phyloP scores from a whole-genome alignment of 2,329 filamentous ascomycete species.

The Fusarium camptoceras region DNA sequence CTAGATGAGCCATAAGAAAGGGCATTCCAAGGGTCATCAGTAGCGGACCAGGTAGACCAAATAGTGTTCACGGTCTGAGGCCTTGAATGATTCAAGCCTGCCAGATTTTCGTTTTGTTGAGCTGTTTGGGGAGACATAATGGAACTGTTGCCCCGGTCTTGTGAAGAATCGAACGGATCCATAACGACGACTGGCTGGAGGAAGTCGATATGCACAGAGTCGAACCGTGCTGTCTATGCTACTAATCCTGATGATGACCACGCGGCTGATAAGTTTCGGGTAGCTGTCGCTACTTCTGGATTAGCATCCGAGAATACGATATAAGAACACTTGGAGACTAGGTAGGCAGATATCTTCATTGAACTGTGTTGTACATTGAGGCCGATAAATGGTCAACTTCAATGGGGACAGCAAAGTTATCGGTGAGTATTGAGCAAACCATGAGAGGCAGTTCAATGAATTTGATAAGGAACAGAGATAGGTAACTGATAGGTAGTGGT shows the following conservation, averaged over 20 bases:
- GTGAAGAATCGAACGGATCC: conserved; percentile 23
- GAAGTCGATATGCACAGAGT: background rate
- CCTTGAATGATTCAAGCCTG: conserved; percentile 14
- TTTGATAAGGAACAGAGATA: background rate
- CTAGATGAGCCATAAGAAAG: conserved; percentile 44
- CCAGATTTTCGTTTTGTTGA: conserved; percentile 23
- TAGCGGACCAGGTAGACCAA: conserved; percentile 42
- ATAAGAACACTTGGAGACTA: background rate
- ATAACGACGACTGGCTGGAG: conserved; percentile 1
- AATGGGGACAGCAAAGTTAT: conserved; percentile 4
- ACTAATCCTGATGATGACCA: background rate
- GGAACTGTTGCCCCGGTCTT: conserved; percentile 1
- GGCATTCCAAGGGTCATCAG: conserved; percentile 59
- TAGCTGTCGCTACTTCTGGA: background rate
- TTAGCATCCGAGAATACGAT: conserved; percentile 7
- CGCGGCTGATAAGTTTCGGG: background rate
- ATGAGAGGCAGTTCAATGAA: background rate
- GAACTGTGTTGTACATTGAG: background rate
- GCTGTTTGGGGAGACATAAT: conserved; percentile 11
- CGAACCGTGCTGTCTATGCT: conserved; percentile 7
- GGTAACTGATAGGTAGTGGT: background rate
- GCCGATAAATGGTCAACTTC: background rate
- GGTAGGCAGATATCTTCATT: background rate
- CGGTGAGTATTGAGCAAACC: background rate
- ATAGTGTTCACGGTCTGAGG: conserved; percentile 10